These are phyloP conservation scores for Tricholoma flavovirens DNA, from an alignment of 768 basidiomycete species.

Conservation along the genomic window DNA sequence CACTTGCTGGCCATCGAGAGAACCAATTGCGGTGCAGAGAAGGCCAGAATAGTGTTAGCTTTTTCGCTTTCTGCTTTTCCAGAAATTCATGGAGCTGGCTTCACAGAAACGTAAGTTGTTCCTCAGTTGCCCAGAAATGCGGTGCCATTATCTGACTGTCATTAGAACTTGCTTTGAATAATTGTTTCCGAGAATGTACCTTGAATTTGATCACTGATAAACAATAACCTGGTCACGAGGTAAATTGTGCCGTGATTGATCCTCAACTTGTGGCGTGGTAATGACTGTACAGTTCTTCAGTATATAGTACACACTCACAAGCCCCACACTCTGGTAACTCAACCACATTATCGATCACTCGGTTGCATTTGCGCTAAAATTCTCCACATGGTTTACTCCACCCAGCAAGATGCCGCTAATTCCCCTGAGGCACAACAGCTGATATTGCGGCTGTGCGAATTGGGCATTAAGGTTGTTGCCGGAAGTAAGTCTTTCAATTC, in stretches of 20 bases:
- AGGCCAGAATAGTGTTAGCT: background rate
- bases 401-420: background rate
- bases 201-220: background rate
- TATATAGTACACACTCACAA: background rate
- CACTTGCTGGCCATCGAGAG: background rate
- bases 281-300: background rate
- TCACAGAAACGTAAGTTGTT: background rate
- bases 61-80: constrained; percentile 1
- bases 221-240: background rate
- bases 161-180: background rate
- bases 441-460: background rate
- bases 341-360: background rate
- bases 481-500: background rate
- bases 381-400: background rate
- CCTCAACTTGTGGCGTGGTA: background rate
- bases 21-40: background rate
- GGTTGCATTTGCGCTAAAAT: background rate
- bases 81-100: background rate
- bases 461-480: background rate
- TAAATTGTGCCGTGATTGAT: too few species aligned
- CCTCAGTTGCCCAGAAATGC: background rate
- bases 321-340: background rate
- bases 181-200: background rate
- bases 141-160: background rate
- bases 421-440: background rate